phyloP scores from a whole-genome alignment of 139 green algal genomes.

The Coccomyxa sp. region DNA sequence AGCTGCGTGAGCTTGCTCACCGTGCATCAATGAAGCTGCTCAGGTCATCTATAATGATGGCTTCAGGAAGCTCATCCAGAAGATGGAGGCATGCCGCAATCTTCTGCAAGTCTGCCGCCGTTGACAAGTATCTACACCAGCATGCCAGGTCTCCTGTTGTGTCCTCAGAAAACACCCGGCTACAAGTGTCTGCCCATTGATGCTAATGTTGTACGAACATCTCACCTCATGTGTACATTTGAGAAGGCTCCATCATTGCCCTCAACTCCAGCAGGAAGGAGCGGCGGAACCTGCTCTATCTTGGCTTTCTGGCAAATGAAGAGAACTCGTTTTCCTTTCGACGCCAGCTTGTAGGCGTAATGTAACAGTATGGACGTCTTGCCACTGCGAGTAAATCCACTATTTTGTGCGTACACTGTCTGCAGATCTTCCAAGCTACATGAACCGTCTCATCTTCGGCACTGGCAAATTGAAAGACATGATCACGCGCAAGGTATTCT shows the following conservation, averaged over 20 bases:
- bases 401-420: neutral
- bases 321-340: neutral
- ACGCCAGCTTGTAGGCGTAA: neutral
- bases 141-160: neutral
- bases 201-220: neutral
- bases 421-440: no score
- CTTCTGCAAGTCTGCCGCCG: neutral
- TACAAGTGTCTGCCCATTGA: neutral
- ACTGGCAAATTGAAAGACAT: no score
- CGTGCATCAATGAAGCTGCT: neutral
- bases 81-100: neutral
- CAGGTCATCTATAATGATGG: neutral
- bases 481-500: no score
- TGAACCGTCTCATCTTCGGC: no score
- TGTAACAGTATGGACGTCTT: slow-evolving; percentile 1
- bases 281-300: neutral
- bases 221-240: neutral
- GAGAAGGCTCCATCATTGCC: neutral
- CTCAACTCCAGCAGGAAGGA: neutral
- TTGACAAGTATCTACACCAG: neutral
- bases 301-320: neutral
- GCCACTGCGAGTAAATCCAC: neutral
- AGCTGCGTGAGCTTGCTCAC: neutral
- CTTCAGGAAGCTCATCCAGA: neutral
- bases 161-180: no score